Evolutionary conservation across 768 basidiomycete genomes (phyloP).

Genomic region (Leccinum aurantiacum): DNA sequence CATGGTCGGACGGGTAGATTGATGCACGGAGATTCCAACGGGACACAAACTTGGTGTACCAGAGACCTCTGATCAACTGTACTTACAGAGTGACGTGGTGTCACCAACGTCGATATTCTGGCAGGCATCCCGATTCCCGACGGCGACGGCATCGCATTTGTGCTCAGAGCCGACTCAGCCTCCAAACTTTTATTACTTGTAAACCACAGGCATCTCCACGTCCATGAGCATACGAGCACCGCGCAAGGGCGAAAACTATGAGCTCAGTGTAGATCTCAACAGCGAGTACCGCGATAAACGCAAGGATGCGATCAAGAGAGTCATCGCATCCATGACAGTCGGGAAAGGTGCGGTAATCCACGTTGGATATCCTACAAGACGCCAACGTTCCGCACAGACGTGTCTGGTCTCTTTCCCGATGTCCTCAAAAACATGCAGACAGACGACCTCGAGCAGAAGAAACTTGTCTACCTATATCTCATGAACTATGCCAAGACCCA

Average conservation of each 20-base stretch:
- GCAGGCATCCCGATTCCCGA: too few species aligned
- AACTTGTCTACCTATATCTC: constrained; percentile 97
- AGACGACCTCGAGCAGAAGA: constrained; percentile 99
- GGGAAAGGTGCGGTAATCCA: constrained; percentile 73
- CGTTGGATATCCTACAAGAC: constrained; percentile 5
- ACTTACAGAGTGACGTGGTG: too few species aligned
- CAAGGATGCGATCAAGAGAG: constrained; percentile 97
- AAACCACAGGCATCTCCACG: constrained; percentile 8
- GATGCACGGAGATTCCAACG: too few species aligned
- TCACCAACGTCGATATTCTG: too few species aligned
- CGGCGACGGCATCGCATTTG: too few species aligned
- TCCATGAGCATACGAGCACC: constrained; percentile 53
- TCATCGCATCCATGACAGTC: constrained; percentile 98
- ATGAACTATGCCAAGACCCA: constrained; percentile 99
- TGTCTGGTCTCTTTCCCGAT: constrained; percentile 94
- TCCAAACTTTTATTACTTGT: background rate
- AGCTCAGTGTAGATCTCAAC: constrained; percentile 95
- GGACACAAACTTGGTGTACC: too few species aligned
- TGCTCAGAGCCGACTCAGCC: background rate
- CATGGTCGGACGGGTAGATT: too few species aligned
- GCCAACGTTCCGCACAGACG: constrained; percentile 47
- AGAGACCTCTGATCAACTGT: too few species aligned
- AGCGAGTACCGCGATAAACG: constrained; percentile 93
- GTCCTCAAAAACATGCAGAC: constrained; percentile 99
- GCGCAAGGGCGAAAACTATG: constrained; percentile 91